Percentiles rank a stretch among this genome's conserved stretches.
Evolutionary conservation across 352 stramenopile species (phyloP).

Genomic region (Saprolegnia diclina): DNA sequence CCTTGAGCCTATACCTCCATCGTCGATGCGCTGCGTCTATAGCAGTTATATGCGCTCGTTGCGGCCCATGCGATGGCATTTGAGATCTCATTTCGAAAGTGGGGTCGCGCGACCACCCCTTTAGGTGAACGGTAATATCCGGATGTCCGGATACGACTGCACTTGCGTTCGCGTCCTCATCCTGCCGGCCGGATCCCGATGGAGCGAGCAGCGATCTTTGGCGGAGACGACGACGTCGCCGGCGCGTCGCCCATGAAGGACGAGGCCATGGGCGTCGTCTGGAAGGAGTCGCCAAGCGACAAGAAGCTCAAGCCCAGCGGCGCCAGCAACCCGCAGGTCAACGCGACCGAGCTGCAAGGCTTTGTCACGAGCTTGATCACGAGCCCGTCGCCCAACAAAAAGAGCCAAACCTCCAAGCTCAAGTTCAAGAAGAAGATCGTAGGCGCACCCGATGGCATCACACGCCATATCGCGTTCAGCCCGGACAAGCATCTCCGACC

Average conservation of each 20-base stretch:
- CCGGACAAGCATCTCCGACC: background rate
- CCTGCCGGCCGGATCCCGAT: background rate
- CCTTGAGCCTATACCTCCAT: too few species aligned
- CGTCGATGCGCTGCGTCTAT: too few species aligned
- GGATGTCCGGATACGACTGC: background rate
- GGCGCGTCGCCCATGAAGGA: constrained; percentile 12
- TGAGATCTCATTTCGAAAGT: too few species aligned
- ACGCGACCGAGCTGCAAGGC: constrained; percentile 26
- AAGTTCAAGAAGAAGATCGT: constrained; percentile 61
- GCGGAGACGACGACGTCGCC: background rate
- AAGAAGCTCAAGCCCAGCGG: constrained; percentile 76
- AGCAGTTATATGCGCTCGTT: too few species aligned
- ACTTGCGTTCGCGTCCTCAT: background rate
- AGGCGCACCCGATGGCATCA: constrained; percentile 56
- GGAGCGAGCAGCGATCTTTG: background rate
- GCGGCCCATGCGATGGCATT: too few species aligned
- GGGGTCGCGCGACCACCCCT: too few species aligned
- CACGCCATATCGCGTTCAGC: constrained; percentile 33
- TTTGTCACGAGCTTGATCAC: constrained; percentile 17
- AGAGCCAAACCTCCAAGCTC: constrained; percentile 29
- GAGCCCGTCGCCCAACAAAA: background rate
- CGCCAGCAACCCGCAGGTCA: constrained; percentile 37
- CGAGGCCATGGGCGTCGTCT: constrained; percentile 39
- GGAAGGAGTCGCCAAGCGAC: constrained; percentile 69
- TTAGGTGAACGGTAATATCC: background rate